Base-by-base conservation (phyloP, 345 rosid species). In the Pugionium dolabratum region DNA sequence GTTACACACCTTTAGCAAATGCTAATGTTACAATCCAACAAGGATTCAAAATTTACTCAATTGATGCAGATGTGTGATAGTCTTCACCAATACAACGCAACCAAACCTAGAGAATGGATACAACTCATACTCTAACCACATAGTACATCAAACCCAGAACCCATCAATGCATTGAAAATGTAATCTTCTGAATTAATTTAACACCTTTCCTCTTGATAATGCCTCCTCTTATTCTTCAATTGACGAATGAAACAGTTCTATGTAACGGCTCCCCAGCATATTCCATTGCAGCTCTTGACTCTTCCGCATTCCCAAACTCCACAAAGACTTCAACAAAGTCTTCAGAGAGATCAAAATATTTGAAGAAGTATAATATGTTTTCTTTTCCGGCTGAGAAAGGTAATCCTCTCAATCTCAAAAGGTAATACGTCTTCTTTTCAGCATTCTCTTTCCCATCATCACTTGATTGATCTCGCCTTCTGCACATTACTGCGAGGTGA, bases 381-480 rank as follows among this genome's bases (percentile, higher is more conserved):
- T 88, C 97, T 62, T 94, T 94, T 49, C 93, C 86, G 0, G 95
- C 99, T 2, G 96, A 90, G 75, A 85, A 94, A 18, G 99, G 99
- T 76, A 94, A 70, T 3, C 99, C 99, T 75, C 97, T 88, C 80
- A 91, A 54, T 39, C 93, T 83, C 71, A 94, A 63, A 3, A 18
- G 18, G 18, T 18, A 18, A 88, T 76, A 49, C 97, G 18, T 95
- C 3, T 96, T 91, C 54, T 89, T 93, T 42, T 88, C 95, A 30
- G 75, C 78, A 11, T 85, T 80, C 47, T 86, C 97, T 79, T 88
- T 91, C 59, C 83, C 89, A 66, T 86, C 97, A 3, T 90, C 95
- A 53, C 76, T 75, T 30, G 95, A 18, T 18, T 18, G 18, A 88
- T 73, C 80, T 87, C 34, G 86, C 81, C 69, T 88, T 77, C 34